These are phyloP conservation scores for Aspergillus glaucus DNA, from an alignment of 2,329 filamentous ascomycete genomes.

Conservation along the genomic window DNA sequence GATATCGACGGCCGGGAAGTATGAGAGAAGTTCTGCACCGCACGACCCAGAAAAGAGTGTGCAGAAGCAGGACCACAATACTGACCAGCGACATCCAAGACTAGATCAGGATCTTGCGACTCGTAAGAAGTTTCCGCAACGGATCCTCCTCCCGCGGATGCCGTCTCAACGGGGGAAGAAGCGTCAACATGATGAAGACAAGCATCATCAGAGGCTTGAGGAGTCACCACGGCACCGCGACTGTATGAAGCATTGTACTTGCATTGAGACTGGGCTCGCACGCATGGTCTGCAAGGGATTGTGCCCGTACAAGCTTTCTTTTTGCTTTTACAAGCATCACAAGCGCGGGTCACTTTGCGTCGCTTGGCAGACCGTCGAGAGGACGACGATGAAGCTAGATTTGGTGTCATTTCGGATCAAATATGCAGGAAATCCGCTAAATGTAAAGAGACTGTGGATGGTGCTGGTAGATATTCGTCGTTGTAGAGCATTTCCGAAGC, in stretches of 20 bases:
- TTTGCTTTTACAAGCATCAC: conserved; percentile 18
- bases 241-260: conserved; percentile 18
- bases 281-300: conserved; percentile 16
- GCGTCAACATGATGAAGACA: not conserved
- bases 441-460: too few species aligned
- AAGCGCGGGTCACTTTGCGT: conserved; percentile 20
- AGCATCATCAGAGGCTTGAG: conserved; percentile 6
- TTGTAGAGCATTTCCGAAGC: too few species aligned
- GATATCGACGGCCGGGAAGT: conserved; percentile 7
- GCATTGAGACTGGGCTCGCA: conserved; percentile 9
- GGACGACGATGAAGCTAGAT: not conserved
- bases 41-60: conserved; percentile 17
- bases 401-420: too few species aligned
- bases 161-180: too few species aligned
- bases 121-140: not conserved
- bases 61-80: conserved; percentile 20
- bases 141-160: not conserved
- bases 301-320: conserved; percentile 20
- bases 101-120: conserved; percentile 1
- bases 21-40: conserved; percentile 11
- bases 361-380: conserved; percentile 9
- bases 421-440: too few species aligned
- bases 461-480: too few species aligned
- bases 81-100: conserved; percentile 11
- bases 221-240: conserved; percentile 15